Base-by-base conservation (phyloP, 805 yeast species). In the Candida bentonensis region DNA sequence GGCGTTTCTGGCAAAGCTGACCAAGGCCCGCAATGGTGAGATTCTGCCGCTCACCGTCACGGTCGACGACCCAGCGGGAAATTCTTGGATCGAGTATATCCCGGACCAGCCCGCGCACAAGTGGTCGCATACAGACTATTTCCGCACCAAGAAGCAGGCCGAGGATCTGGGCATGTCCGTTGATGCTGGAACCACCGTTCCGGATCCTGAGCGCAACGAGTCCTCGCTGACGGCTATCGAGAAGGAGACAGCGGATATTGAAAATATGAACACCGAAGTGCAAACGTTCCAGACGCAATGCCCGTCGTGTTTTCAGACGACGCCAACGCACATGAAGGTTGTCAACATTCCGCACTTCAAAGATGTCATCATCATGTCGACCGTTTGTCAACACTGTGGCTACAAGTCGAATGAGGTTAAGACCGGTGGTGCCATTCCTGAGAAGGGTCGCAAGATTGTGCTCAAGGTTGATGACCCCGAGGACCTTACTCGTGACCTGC, bases 311-410 rank as follows among this genome's bases (percentile, higher is more conserved):
- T 74, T 71, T 52, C 74, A 73, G 46, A 76, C 79, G 11, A 83
- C 95, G 62, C 84, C 78, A 45, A 92, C 99, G 2, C 94, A 88
- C 60, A 92, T 92, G 99, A 92, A 92, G 67, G 76, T 87, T 30
- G 95, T 92, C 21, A 80, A 86, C 61, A 92, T 92, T 52, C 99
- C 99, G 20, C 97, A 92, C 65, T 92, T 92, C 74, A 88, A 89
- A 66, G 97, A 92, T 52, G 99, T 92, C 34, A 82, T 92, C 47
- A 76, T 92, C 55, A 92, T 92, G 98, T 82, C 94, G 42, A 92
- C 98, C 1, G 79, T 76, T 1, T 92, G 99, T 67, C 88, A 80
- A 25, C 66, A 75, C 50, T 92, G 99, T 66, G 98, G 97, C 28
- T 92, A 83, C 66, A 89, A 85, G 66, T 84, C 95, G 15, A 92